phyloP scores from a whole-genome alignment of 2,329 filamentous ascomycete species.

The Lojkania enalia region DNA sequence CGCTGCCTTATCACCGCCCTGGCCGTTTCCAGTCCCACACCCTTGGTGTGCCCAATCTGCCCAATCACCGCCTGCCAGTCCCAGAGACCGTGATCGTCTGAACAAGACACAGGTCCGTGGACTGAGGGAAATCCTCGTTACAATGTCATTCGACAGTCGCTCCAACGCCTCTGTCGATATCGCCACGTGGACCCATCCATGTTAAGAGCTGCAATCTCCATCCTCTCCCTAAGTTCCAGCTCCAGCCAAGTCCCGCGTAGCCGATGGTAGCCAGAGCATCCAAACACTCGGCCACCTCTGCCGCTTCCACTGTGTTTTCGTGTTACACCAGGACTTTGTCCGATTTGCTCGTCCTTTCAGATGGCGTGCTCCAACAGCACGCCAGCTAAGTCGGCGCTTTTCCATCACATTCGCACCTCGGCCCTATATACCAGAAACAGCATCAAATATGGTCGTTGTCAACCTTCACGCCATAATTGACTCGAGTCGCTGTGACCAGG shows the following conservation, averaged over 20 bases:
- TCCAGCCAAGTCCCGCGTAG: constrained; percentile 18
- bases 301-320: background rate
- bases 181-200: constrained; percentile 32
- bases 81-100: constrained; percentile 6
- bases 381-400: background rate
- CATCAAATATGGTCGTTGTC: background rate
- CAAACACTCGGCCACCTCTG: background rate
- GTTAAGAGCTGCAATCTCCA: constrained; percentile 7
- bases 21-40: constrained; percentile 6
- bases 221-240: constrained; percentile 7
- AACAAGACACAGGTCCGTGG: background rate
- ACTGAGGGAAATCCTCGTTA: background rate
- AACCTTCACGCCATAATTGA: background rate
- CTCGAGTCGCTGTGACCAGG: background rate
- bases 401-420: background rate
- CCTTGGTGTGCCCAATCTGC: constrained; percentile 12
- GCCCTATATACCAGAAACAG: background rate
- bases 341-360: constrained; percentile 3
- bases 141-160: constrained; percentile 10
- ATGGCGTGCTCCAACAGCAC: background rate
- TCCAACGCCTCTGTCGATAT: constrained; percentile 4
- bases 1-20: constrained; percentile 5
- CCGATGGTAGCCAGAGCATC: constrained; percentile 22
- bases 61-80: constrained; percentile 11
- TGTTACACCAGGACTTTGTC: constrained; percentile 1